A percentile compares a stretch with the other conserved stretches of the same genome.
These are phyloP conservation scores for Logfia minima DNA, from an alignment of 129 eudicot genomes.

Conservation along the genomic window DNA sequence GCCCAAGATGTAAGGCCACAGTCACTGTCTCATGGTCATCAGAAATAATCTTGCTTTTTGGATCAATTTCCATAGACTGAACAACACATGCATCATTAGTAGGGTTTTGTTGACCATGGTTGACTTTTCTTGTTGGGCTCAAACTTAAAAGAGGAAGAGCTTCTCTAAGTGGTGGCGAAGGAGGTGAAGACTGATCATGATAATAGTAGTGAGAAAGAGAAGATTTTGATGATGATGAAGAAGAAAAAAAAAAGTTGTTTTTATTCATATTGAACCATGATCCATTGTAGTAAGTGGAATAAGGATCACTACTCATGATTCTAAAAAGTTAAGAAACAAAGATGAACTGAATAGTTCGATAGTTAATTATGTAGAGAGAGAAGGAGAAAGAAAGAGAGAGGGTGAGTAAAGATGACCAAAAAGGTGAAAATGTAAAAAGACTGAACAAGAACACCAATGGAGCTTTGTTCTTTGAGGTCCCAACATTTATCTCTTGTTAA, in stretches of 20 bases:
- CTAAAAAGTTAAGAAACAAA: conserved; percentile 10
- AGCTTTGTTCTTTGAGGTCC: conserved; percentile 25
- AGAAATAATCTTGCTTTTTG: conserved; percentile 19
- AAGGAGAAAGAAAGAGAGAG: conserved; percentile 26
- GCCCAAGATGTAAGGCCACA: conserved; percentile 65
- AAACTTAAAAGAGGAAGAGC: conserved; percentile 75
- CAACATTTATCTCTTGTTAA: conserved; percentile 5
- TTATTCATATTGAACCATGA: conserved; percentile 45
- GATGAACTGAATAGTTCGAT: conserved; percentile 27
- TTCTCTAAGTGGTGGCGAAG: conserved; percentile 86
- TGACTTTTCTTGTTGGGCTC: conserved; percentile 49
- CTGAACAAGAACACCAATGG: conserved; percentile 52
- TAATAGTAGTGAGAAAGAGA: conserved; percentile 19
- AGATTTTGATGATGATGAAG: conserved; percentile 10
- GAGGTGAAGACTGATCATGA: conserved; percentile 43
- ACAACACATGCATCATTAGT: conserved; percentile 7
- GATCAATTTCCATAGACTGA: conserved; percentile 54
- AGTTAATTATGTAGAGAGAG: conserved; percentile 3
- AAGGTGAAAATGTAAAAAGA: conserved; percentile 47
- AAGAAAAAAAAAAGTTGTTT: not conserved
- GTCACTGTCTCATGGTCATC: conserved; percentile 38
- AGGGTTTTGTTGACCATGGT: conserved; percentile 30
- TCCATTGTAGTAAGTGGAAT: conserved; percentile 48
- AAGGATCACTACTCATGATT: conserved; percentile 58
- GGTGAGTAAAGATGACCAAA: conserved; percentile 33